A percentile compares a stretch with the other conserved stretches of the same genome.
Evolutionary conservation across 495 filamentous ascomycete species (phyloP).

Genomic region (Neurospora sp.): DNA sequence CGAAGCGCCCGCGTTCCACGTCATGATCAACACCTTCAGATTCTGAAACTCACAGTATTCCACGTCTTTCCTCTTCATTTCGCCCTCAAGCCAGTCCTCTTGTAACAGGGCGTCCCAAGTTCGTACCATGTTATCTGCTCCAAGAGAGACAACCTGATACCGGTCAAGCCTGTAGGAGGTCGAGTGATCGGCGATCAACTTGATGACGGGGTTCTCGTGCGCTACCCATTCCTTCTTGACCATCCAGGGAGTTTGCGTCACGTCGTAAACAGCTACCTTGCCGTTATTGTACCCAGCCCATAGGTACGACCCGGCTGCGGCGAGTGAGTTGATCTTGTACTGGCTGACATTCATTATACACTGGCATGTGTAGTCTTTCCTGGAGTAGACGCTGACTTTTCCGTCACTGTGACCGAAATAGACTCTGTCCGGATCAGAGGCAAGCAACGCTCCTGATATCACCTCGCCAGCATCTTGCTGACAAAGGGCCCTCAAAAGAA

Average conservation of each 20-base stretch:
- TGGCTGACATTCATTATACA: slow-evolving; percentile 73
- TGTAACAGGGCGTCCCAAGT: slow-evolving; percentile 90
- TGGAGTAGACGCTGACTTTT: slow-evolving; percentile 86
- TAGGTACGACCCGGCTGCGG: slow-evolving; percentile 70
- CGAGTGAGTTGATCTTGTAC: slow-evolving; percentile 89
- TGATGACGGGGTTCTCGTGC: slow-evolving; percentile 70
- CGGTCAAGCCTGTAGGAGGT: slow-evolving; percentile 82
- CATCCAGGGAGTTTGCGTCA: slow-evolving; percentile 68
- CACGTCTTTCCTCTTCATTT: slow-evolving; percentile 74
- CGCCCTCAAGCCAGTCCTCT: slow-evolving; percentile 82
- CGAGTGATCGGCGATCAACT: slow-evolving; percentile 66
- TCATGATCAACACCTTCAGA: slow-evolving; percentile 66
- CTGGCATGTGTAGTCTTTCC: slow-evolving; percentile 60
- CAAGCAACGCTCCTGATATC: slow-evolving; percentile 71
- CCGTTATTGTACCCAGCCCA: slow-evolving; percentile 95
- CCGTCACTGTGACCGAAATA: slow-evolving; percentile 91
- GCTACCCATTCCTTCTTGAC: slow-evolving; percentile 92
- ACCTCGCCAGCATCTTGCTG: slow-evolving; percentile 67
- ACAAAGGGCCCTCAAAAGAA: slow-evolving; percentile 56
- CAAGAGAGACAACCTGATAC: slow-evolving; percentile 67
- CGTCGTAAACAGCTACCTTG: slow-evolving; percentile 92
- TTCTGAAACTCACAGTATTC: slow-evolving; percentile 80
- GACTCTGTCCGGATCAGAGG: slow-evolving; percentile 64
- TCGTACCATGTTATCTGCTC: slow-evolving; percentile 73
- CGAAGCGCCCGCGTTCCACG: slow-evolving; percentile 93